Evolutionary conservation across 2,329 filamentous ascomycete genomes (phyloP), one percentile per base, ranked within the genome.

Genomic region (Didymella pinodella): DNA sequence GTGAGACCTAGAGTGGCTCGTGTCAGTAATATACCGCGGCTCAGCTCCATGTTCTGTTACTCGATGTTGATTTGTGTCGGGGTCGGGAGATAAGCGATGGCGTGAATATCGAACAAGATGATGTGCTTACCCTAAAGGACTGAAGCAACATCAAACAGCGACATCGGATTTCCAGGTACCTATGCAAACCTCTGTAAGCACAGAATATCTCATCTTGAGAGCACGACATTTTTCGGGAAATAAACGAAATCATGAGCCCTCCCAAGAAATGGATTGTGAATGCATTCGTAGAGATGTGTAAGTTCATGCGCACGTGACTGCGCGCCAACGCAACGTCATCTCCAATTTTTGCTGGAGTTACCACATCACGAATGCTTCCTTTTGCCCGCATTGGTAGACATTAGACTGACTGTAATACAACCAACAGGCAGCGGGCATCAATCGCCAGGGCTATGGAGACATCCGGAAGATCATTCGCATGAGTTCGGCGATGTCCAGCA

Each of bases 401-500:
- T 16, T 18, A 38, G 12, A 22, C 38, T 57, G 34, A 55, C 44
- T 44, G 18, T 3, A 22, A 7, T 16, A 14, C 22, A 46, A 49
- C 22, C 4, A 43, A 58, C 46, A 73, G 70, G 70, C 36, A 69
- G 69, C 53, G 70, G 66, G 26, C 74, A 75, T 40, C 72, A 73
- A 50, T 84, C 83, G 3, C 84, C 85, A 7, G 85, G 85, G 1
- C 77, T 87, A 4, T 88, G 87, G 88, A 80, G 83, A 34, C 88
- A 90, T 65, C 88, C 88, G 1, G 79, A 85, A 16, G 88, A 91
- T 63, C 78, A 85, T 63, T 89, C 87, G 1, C 81, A 82, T 64
- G 76, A 84, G 18, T 90, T 90, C 64, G 68, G 72, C 60, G 62
- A 72, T 57, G 59, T 75, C 28, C 57, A 75, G 11, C 74, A 77